Evolutionary conservation across 129 eudicot species (phyloP), one percentile per base, ranked within the genome.

Genomic region (Flaveria bidentis): DNA sequence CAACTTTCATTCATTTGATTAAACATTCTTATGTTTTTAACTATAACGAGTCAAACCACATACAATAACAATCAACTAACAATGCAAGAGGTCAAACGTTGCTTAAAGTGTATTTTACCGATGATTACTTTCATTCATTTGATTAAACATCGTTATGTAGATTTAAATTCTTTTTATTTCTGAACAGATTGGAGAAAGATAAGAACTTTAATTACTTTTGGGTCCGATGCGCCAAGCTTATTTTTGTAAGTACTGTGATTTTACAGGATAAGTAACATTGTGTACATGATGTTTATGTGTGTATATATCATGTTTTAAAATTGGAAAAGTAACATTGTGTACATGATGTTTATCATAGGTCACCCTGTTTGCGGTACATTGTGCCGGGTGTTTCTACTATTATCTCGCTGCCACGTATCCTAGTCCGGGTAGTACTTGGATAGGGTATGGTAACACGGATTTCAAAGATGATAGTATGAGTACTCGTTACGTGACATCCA

Each of bases 151-250:
- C 3, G 15, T 11, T 49, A 49, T 11, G 17, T 25, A 56, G 39
- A 17, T 47, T 73, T 64, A 36, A 53, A 11, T 64, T 56, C 71
- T 2, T 47, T 60, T 50, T 33, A 10, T 78, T 65, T 65, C 68
- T 17, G 11, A 71, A 74, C 85, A 91, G 97, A 60, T 49, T 83
- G 85, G 97, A 91, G 87, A 91, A 91, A 73, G 86, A 91, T 80
- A 85, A 68, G 58, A 69, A 83, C 72, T 79, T 75, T 69, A 91
- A 79, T 73, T 91, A 91, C 78, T 86, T 84, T 55, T 78, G 88
- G 87, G 86, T 91, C 60, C 87, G 97, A 61, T 71, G 82, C 36
- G 83, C 75, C 23, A 91, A 91, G 87, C 84, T 91, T 76, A 83
- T 87, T 44, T 91, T 77, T 72, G 97, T 91, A 86, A 85, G 97